Base-by-base conservation (phyloP, 495 filamentous ascomycete genomes). In the Xylaria longipes region DNA sequence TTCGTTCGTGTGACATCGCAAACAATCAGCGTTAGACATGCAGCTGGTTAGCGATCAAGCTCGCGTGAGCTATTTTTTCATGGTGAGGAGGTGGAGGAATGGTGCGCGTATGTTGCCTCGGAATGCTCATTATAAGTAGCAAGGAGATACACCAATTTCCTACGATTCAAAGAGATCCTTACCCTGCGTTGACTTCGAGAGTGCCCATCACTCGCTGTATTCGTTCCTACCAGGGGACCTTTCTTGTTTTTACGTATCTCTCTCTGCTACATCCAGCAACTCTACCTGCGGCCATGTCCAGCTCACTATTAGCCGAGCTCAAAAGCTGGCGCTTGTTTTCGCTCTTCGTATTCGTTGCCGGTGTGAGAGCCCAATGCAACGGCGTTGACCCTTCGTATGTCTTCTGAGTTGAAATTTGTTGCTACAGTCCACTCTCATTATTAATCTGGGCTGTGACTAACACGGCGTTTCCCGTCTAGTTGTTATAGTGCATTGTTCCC, bases 401-500 rank as follows among this genome's bases (percentile, higher is more conserved):
- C 25, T 69, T 48, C 68, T 12, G 4, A 37, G 4, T 8, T 9
- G 11, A 31, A 31, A 20, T 20, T 3, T 48, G 20, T 41, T n/a
- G 1, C 22, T 6, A 15, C 12, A 6, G 5, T 48, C 9, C n/a
- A 31, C 14, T 29, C 9, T 31, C 3, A 31, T 22, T 35, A 29
- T 33, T 2, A 14, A 25, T 20, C 20, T 41, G 14, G 2, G 8
- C n/a, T 5, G 14, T 41, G 31, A 61, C 48, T 70, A 37, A 70
- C 68, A 61, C 33, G 17, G 6, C 15, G 15, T n/a, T 12, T 12
- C 20, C 33, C 37, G 0, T 9, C 41, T 14, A 79, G 77, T 54
- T 79, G 77, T 25, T 77, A 77, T 33, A 73, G 73, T 48, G 75
- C 77, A 1, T 54, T 79, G 33, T 77, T 79, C 69, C 77, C 68